Base-by-base conservation (phyloP, 2,329 filamentous ascomycete genomes). In the Fusarium sp. region DNA sequence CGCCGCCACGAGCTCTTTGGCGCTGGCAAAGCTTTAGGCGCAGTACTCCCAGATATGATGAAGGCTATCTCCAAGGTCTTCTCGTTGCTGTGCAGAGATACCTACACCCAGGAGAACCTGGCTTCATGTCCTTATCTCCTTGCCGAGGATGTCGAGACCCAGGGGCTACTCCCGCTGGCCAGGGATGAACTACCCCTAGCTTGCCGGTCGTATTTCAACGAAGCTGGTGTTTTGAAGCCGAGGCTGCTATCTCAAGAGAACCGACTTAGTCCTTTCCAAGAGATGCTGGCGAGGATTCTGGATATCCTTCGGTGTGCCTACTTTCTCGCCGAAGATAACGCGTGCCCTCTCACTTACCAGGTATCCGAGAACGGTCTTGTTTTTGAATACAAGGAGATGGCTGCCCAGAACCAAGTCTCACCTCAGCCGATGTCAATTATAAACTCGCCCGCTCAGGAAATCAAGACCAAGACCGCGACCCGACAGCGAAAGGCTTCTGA, bases 271-370 rank as follows among this genome's bases (percentile, higher is more conserved):
- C 55, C 69, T 14, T 67, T 74, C 10, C 73, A 72, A 19, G 78
- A 80, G 67, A 73, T 72, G n/a, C 57, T 79, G 50, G 80, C 80
- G 53, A 77, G 82, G 31, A 77, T 80, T 11, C 71, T 83, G 42
- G 81, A 83, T 43, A 76, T 81, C 42, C 71, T 83, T 13, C 77
- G 77, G 44, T 82, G 80, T 58, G 82, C 79, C 14, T 76, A 81
- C 41, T 78, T 80, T 49, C 68, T 84, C 37, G 78, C 78, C 10
- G 76, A 77, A 38, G 78, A 80, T 19, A 55, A 62, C 2, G 64
- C 65, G 17, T 77, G 78, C 25, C 80, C 81, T 1, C 52, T 84
- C 41, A 57, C 53, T 9, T 70, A 67, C 41, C 64, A 51, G 11
- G 69, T 75, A 4, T 61, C 65, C 8, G 66, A 74, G 10, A 53